Conservation (phyloP, 805 yeast species). For the Lachancea waltii region DNA sequence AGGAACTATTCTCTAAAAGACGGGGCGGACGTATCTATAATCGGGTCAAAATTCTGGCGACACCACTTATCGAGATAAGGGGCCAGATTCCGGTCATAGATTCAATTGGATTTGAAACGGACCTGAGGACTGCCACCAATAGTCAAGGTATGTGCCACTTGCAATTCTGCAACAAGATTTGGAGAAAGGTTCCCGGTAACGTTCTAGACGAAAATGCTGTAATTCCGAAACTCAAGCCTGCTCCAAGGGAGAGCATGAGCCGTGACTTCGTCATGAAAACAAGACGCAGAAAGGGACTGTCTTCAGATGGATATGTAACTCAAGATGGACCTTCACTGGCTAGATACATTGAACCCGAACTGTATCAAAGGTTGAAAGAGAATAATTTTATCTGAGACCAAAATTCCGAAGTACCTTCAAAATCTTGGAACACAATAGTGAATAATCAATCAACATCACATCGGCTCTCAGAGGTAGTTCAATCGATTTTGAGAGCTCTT, state of each 20-base stretch:
- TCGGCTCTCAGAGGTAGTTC: background rate
- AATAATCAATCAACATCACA: background rate
- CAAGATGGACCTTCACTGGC: conserved; percentile 38
- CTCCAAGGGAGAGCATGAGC: conserved; percentile 61
- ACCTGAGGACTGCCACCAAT: conserved; percentile 65
- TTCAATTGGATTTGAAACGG: conserved; percentile 84
- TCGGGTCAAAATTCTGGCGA: conserved; percentile 58
- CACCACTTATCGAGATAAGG: conserved; percentile 54
- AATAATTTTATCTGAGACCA: conserved; percentile 37
- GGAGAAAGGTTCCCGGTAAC: conserved; percentile 86
- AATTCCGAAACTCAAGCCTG: conserved; percentile 70
- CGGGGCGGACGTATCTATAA: conserved; percentile 54
- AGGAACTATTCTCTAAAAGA: conserved; percentile 48
- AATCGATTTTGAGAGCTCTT: too few species aligned
- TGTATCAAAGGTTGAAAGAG: conserved; percentile 47
- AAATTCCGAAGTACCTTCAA: too few species aligned
- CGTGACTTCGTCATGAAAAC: conserved; percentile 88
- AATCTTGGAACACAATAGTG: too few species aligned
- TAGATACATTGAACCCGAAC: conserved; percentile 58
- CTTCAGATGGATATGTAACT: conserved; percentile 44
- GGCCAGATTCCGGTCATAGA: conserved; percentile 85
- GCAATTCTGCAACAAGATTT: conserved; percentile 48
- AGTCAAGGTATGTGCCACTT: conserved; percentile 72
- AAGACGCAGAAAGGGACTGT: conserved; percentile 78
- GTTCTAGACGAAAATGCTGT: conserved; percentile 65